Conservation (phyloP, 208 protist species). For the Herpetomonas muscarum region DNA sequence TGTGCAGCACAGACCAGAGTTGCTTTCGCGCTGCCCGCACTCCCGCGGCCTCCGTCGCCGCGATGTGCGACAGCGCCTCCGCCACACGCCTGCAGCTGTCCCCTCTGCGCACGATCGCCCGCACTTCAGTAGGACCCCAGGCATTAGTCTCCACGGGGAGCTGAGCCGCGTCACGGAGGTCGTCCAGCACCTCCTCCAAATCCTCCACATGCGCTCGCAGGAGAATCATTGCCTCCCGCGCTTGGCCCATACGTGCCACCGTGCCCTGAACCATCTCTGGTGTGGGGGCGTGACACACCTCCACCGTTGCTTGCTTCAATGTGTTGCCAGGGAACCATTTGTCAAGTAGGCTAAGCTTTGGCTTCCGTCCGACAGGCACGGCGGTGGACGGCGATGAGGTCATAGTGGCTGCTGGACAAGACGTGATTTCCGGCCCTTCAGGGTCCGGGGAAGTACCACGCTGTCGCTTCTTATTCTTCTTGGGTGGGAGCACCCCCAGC, state of each 20-base stretch:
- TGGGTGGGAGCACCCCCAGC: slow-evolving; percentile 10
- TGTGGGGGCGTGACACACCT: slow-evolving; percentile 39
- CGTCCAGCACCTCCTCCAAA: slow-evolving; percentile 28
- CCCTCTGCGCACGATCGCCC: neutral
- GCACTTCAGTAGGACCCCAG: no score
- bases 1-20: slow-evolving; percentile 10
- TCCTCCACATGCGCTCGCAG: slow-evolving; percentile 69
- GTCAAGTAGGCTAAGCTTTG: slow-evolving; percentile 36
- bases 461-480: slow-evolving; percentile 9
- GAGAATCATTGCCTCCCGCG: slow-evolving; percentile 54
- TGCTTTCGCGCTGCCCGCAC: slow-evolving; percentile 9
- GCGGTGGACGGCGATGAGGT: neutral
- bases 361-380: slow-evolving; percentile 3
- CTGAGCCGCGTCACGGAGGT: neutral
- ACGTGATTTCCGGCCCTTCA: neutral
- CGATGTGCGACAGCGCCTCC: slow-evolving; percentile 16
- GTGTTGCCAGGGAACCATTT: slow-evolving; percentile 75
- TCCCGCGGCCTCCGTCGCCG: slow-evolving; percentile 3
- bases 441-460: neutral
- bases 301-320: slow-evolving; percentile 58
- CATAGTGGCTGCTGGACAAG: no score
- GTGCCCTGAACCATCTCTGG: slow-evolving; percentile 34
- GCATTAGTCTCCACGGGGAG: neutral
- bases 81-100: slow-evolving; percentile 24
- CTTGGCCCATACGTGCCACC: slow-evolving; percentile 38